Evolutionary conservation across 495 filamentous ascomycete species (phyloP).

Genomic region (Trichoderma virens): DNA sequence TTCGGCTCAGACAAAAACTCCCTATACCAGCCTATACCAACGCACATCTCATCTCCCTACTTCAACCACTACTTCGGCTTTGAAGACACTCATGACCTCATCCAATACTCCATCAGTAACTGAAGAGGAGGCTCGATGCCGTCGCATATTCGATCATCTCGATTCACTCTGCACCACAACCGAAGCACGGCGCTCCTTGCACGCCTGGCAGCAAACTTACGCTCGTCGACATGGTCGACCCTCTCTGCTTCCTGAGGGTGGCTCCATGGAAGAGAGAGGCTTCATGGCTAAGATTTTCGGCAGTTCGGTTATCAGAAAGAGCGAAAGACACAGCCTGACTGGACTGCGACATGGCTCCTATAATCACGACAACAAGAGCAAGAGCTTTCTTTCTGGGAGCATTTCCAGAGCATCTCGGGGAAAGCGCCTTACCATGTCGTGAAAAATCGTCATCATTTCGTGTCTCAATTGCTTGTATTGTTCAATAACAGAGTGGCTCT

Average conservation of each 20-base stretch:
- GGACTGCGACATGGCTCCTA: slow-evolving; percentile 16
- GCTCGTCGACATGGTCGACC: slow-evolving; percentile 22
- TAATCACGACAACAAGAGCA: slow-evolving; percentile 14
- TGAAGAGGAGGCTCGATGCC: slow-evolving; percentile 33
- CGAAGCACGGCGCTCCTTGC: slow-evolving; percentile 41
- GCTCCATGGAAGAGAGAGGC: slow-evolving; percentile 20
- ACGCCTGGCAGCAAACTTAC: slow-evolving; percentile 38
- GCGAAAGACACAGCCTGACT: slow-evolving; percentile 19
- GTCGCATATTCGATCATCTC: slow-evolving; percentile 42
- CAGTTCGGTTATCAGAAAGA: slow-evolving; percentile 15
- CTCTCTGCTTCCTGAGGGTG: slow-evolving; percentile 25
- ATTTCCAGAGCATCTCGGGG: slow-evolving; percentile 10
- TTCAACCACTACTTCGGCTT: slow-evolving; percentile 14
- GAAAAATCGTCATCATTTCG: neutral
- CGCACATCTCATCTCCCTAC: slow-evolving; percentile 7
- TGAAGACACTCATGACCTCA: slow-evolving; percentile 12
- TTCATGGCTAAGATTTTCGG: slow-evolving; percentile 1
- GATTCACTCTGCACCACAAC: slow-evolving; percentile 39
- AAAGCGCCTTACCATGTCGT: slow-evolving; percentile 1
- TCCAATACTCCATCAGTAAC: slow-evolving; percentile 19
- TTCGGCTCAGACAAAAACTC: neutral
- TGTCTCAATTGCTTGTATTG: neutral
- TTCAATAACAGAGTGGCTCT: neutral
- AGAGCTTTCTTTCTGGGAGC: slow-evolving; percentile 10
- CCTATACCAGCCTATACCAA: slow-evolving; percentile 8